These are phyloP conservation scores for Cinnamomum micranthum DNA, from an alignment of 164 flowering plant genomes.

Conservation along the genomic window DNA sequence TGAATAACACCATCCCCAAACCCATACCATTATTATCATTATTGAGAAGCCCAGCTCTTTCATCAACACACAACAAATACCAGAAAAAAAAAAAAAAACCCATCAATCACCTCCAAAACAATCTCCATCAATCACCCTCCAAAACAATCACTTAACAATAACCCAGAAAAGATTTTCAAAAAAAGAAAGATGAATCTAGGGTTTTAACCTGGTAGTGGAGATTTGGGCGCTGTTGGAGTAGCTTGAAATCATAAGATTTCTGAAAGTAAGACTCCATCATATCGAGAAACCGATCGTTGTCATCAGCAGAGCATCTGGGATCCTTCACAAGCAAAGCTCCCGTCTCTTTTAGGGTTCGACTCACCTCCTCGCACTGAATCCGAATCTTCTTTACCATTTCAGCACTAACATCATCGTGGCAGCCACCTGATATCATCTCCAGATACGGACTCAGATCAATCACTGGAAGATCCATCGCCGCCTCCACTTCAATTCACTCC, in stretches of 20 bases:
- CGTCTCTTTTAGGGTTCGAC: constrained; percentile 67
- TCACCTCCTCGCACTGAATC: constrained; percentile 60
- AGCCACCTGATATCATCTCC: constrained; percentile 16
- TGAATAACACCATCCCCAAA: no score
- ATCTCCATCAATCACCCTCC: not conserved
- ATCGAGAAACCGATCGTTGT: constrained; percentile 88
- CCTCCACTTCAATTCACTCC: not conserved
- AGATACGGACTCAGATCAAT: constrained; percentile 58
- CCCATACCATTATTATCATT: no score
- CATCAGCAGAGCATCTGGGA: constrained; percentile 79
- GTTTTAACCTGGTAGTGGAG: constrained; percentile 83
- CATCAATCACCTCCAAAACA: no score
- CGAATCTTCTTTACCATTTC: constrained; percentile 20
- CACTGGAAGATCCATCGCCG: constrained; percentile 60
- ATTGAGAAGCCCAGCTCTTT: no score
- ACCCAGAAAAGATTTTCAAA: not conserved
- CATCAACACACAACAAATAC: not conserved
- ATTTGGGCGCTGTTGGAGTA: constrained; percentile 69
- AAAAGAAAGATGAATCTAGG: not conserved
- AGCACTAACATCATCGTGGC: not conserved
- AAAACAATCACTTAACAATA: no score
- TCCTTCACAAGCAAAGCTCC: constrained; percentile 91
- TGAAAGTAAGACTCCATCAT: constrained; percentile 95
- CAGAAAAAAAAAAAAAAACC: not conserved
- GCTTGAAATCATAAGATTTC: constrained; percentile 63